Conservation (phyloP, 2,329 filamentous ascomycete genomes). For the Cladophialophora psammophila region DNA sequence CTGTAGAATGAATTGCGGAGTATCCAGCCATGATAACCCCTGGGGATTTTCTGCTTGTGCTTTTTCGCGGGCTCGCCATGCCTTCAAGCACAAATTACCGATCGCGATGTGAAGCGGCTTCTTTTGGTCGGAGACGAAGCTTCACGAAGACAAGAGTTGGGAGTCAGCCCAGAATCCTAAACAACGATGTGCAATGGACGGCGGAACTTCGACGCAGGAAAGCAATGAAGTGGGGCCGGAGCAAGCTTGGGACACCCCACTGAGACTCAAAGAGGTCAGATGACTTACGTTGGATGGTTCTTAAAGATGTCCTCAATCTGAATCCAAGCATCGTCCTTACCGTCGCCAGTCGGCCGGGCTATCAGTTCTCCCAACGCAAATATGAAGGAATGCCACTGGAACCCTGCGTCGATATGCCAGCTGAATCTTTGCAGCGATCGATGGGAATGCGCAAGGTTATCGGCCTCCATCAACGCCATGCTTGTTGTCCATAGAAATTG, state of each 20-base stretch:
- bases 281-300: conserved; percentile 48
- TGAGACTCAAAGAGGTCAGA: background rate
- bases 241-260: background rate
- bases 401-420: conserved; percentile 48
- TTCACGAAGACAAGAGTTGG: background rate
- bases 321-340: conserved; percentile 52
- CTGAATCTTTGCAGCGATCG: conserved; percentile 48
- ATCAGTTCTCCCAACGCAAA: conserved; percentile 54
- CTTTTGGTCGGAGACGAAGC: conserved; percentile 43
- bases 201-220: background rate
- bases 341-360: conserved; percentile 45
- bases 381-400: conserved; percentile 42
- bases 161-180: background rate
- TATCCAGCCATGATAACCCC: conserved; percentile 35
- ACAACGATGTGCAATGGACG: background rate
- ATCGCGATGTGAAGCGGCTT: conserved; percentile 53
- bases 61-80: conserved; percentile 50
- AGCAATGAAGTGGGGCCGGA: background rate
- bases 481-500: conserved; percentile 50
- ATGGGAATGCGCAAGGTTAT: conserved; percentile 50
- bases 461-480: conserved; percentile 48
- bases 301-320: conserved; percentile 53
- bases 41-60: conserved; percentile 34
- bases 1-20: conserved; percentile 32
- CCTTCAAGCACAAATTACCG: conserved; percentile 52